Percentiles rank a stretch among this genome's conserved stretches.
phyloP scores from a whole-genome alignment of 371 early-diverging fungal genomes.

The Rhizomucor pusillus region DNA sequence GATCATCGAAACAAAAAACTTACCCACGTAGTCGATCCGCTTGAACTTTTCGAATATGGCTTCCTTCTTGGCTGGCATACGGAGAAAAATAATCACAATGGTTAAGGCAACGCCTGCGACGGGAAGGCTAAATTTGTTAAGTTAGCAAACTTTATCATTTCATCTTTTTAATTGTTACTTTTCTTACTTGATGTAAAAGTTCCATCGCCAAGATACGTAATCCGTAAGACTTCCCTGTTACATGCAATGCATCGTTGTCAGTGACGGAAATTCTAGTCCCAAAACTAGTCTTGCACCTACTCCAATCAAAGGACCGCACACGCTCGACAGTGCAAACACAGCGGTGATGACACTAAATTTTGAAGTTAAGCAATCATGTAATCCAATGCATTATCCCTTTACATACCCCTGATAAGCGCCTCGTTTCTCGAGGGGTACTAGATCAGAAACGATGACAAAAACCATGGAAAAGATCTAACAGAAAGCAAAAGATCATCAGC shows the following conservation, averaged over 20 bases:
- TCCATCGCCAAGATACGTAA: slow-evolving; percentile 43
- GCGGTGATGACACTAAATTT: slow-evolving; percentile 28
- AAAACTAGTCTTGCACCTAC: slow-evolving; percentile 16
- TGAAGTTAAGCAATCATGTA: neutral
- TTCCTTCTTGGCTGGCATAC: slow-evolving; percentile 23
- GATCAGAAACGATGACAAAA: slow-evolving; percentile 64
- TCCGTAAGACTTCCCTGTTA: slow-evolving; percentile 36
- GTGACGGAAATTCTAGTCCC: too few relatives aligned
- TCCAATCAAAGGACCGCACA: slow-evolving; percentile 46
- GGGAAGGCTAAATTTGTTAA: slow-evolving; percentile 29
- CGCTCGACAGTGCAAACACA: slow-evolving; percentile 48
- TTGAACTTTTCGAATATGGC: slow-evolving; percentile 33
- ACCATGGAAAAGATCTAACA: slow-evolving; percentile 20
- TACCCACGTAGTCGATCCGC: slow-evolving; percentile 32
- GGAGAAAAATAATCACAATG: slow-evolving; percentile 26
- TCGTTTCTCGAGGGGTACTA: slow-evolving; percentile 54
- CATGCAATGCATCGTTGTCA: neutral
- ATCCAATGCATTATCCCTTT: neutral
- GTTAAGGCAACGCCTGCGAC: slow-evolving; percentile 37
- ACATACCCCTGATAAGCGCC: slow-evolving; percentile 54
- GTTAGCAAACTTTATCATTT: slow-evolving; percentile 2
- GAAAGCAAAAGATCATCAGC: neutral
- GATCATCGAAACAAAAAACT: slow-evolving; percentile 16
- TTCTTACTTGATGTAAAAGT: slow-evolving; percentile 46
- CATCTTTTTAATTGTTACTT: neutral